phyloP scores from a whole-genome alignment of 176 grass and related monocot genomes.

The Puccinellia tenuiflora region DNA sequence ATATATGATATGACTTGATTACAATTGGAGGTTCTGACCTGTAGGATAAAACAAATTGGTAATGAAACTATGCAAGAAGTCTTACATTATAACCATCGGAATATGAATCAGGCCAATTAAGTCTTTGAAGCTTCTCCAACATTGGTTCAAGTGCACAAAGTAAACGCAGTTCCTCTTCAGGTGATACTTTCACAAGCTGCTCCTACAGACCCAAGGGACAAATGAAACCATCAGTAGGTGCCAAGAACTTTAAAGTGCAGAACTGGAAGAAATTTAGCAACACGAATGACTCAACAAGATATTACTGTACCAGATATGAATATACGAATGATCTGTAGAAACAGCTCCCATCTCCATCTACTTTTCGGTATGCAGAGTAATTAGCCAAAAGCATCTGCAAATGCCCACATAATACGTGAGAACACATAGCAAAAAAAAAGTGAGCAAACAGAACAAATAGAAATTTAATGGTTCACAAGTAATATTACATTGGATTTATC shows the following conservation, averaged over 20 bases:
- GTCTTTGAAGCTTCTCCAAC: neutral
- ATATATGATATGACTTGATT: neutral
- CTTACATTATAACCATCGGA: neutral
- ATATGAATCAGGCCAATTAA: neutral
- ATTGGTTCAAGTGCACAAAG: neutral
- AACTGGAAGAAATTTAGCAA: neutral
- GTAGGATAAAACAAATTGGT: neutral
- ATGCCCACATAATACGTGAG: neutral
- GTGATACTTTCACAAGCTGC: neutral
- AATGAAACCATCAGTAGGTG: neutral
- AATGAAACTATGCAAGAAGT: neutral
- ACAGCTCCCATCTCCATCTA: neutral
- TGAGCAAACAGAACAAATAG: neutral
- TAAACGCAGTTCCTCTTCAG: neutral
- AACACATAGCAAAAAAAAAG: neutral
- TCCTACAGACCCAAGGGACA: neutral
- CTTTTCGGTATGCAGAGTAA: neutral
- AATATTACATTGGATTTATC: neutral
- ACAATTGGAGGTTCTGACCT: neutral
- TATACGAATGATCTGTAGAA: neutral
- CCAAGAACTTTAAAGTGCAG: too few species aligned
- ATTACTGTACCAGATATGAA: neutral
- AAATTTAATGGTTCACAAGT: neutral
- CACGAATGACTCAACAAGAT: neutral
- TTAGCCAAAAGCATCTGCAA: neutral